These are phyloP conservation scores for Aspergillus hiratsukae DNA, from an alignment of 2,329 filamentous ascomycete species.

Conservation along the genomic window DNA sequence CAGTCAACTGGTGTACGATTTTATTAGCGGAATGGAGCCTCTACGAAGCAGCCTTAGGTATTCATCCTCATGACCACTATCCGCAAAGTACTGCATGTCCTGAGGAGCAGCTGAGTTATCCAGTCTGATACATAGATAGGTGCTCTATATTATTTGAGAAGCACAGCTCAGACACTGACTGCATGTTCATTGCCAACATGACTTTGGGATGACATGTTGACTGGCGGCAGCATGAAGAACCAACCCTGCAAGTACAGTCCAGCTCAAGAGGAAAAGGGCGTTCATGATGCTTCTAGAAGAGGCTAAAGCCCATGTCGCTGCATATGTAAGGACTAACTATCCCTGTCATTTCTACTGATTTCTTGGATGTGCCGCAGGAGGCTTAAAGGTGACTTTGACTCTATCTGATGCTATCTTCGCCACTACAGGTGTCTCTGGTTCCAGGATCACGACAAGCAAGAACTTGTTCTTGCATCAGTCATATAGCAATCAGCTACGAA, in stretches of 20 bases:
- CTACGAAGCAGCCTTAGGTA: neutral
- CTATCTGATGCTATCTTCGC: neutral
- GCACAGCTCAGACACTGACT: too few relatives aligned
- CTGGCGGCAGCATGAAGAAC: neutral
- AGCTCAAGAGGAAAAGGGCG: neutral
- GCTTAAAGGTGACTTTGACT: neutral
- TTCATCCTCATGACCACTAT: neutral
- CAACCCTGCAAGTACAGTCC: neutral
- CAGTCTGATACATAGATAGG: neutral
- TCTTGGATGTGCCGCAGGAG: neutral
- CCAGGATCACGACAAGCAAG: too few relatives aligned
- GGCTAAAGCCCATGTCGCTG: conserved; percentile 1
- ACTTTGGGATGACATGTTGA: neutral
- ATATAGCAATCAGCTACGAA: neutral
- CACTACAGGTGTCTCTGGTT: neutral
- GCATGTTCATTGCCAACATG: neutral
- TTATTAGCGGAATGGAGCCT: neutral
- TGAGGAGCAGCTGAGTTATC: neutral
- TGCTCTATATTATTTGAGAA: neutral
- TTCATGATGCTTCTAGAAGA: conserved; percentile 16
- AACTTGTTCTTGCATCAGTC: neutral
- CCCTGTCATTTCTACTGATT: neutral
- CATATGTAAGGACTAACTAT: conserved; percentile 4
- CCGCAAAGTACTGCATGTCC: neutral
- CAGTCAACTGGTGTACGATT: neutral